Base-by-base conservation (phyloP, 202 grass and related monocot genomes). In the Setaria italica region DNA sequence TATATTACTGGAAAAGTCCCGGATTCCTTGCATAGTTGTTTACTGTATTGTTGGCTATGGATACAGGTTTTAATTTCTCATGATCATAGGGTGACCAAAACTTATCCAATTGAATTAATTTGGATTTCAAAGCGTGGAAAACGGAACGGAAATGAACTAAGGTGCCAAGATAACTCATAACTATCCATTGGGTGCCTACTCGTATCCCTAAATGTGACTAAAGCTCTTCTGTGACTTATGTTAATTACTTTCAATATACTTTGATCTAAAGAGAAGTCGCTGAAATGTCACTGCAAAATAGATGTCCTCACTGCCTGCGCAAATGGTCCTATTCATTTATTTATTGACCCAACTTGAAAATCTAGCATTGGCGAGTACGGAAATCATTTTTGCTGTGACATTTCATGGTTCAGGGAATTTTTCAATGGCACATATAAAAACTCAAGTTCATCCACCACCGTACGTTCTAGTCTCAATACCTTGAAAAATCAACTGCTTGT, bases 401-500 rank as follows among this genome's bases (percentile, higher is more conserved):
- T 11, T 76, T 76, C 17, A n/a, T 57, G 19, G 33, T 11, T 41
- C 9, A 6, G 33, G 15, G 30, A 57, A 39, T 55, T 55, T 54
- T 37, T 55, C 3, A 55, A 20, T 55, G 15, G 32, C 4, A 5
- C 15, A 37, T 20, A 54, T 17, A 56, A 58, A 58, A 58, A 57
- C 15, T 51, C 25, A 37, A 56, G 50, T 56, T 57, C 34, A 58
- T 42, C 53, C 53, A 76, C 49, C 17, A 42, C 34, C 53, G 39
- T 57, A 39, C 16, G 17, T 76, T n/a, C 51, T 76, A 76, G 51
- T 21, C 55, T 76, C 17, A 9, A 21, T 57, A 41, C 34, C 72
- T 76, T 41, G 9, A 57, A 76, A 76, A 76, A 57, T 75, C 72
- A 75, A 75, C 30, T 75, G 72, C 16, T 56, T 75, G 72, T 75